Conservation (phyloP, 2,329 filamentous ascomycete genomes). For the Botrytis tulipae region DNA sequence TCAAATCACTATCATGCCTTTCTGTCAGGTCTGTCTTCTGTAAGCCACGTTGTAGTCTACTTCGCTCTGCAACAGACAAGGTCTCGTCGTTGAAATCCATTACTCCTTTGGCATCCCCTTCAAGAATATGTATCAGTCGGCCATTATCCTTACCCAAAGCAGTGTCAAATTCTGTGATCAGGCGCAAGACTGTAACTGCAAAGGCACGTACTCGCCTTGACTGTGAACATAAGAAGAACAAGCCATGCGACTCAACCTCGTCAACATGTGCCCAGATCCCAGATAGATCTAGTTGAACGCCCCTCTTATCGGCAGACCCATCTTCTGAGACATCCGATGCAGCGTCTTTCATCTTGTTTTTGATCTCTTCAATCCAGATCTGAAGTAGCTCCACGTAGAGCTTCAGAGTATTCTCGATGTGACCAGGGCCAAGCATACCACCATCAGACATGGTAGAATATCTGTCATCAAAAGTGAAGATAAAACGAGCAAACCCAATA, state of each 20-base stretch:
- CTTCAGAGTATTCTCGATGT: slow-evolving; percentile 90
- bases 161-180: slow-evolving; percentile 91
- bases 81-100: slow-evolving; percentile 92
- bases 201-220: slow-evolving; percentile 85
- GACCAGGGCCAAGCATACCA: slow-evolving; percentile 87
- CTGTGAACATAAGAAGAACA: slow-evolving; percentile 97
- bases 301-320: slow-evolving; percentile 64
- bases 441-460: slow-evolving; percentile 98
- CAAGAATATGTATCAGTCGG: slow-evolving; percentile 86
- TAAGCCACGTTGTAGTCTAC: slow-evolving; percentile 85
- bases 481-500: slow-evolving; percentile 94
- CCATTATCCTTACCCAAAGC: slow-evolving; percentile 73
- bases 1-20: slow-evolving; percentile 72
- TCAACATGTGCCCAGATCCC: slow-evolving; percentile 91
- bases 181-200: slow-evolving; percentile 84
- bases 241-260: slow-evolving; percentile 90
- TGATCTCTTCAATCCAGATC: slow-evolving; percentile 98
- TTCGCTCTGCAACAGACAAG: slow-evolving; percentile 86
- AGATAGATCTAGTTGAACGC: slow-evolving; percentile 78
- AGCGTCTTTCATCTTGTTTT: slow-evolving; percentile 76
- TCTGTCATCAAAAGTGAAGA: slow-evolving; percentile 96
- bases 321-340: slow-evolving; percentile 63
- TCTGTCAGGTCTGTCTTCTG: slow-evolving; percentile 67
- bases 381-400: slow-evolving; percentile 91
- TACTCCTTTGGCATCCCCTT: slow-evolving; percentile 82